Percentiles rank a stretch among this genome's conserved stretches.
These are phyloP conservation scores for Leucosporidium scottii DNA, from an alignment of 768 basidiomycete genomes.

Conservation along the genomic window DNA sequence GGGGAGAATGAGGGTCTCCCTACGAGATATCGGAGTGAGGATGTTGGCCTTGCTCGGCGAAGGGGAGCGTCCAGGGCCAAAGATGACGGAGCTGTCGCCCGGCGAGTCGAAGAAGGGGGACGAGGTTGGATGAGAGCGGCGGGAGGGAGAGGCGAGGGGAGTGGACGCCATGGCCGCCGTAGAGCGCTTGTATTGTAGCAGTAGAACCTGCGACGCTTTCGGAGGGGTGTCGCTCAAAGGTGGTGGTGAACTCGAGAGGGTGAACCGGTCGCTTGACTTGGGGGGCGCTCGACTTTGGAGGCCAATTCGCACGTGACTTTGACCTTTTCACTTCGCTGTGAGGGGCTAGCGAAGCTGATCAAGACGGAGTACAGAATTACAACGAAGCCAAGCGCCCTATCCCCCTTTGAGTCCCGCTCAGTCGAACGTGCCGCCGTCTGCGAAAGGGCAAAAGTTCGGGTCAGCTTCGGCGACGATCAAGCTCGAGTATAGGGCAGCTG, in stretches of 20 bases:
- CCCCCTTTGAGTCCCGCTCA: background rate
- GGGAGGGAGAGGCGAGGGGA: background rate
- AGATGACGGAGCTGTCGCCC: background rate
- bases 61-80: background rate
- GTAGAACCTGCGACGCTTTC: background rate
- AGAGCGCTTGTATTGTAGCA: background rate
- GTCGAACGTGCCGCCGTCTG: slow-evolving; percentile 19
- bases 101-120: background rate
- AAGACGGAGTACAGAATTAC: background rate
- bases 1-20: background rate
- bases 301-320: too few species aligned
- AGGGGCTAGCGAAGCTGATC: background rate
- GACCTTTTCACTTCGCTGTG: background rate
- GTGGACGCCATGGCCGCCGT: background rate
- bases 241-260: too few species aligned
- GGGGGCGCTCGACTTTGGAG: too few species aligned
- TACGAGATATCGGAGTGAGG: background rate
- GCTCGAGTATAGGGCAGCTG: too few species aligned
- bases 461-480: background rate
- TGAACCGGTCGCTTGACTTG: too few species aligned
- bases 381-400: too few species aligned
- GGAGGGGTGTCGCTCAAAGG: too few species aligned
- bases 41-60: background rate
- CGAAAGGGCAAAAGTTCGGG: background rate
- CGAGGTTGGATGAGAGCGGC: background rate